These are phyloP conservation scores for Fraxinus ornus DNA, from an alignment of 305 asterid species.

Conservation along the genomic window DNA sequence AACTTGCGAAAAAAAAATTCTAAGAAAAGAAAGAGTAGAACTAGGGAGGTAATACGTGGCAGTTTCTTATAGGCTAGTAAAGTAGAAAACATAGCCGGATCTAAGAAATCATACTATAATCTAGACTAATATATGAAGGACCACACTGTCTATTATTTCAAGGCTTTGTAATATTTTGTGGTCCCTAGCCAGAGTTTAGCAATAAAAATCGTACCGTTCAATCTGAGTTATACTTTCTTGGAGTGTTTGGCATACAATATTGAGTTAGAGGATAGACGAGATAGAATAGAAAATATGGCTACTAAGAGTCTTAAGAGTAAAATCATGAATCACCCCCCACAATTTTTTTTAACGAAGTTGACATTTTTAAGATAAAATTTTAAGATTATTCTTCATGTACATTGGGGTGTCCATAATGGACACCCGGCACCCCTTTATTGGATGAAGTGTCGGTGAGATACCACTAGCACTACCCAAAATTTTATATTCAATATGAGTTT, in stretches of 20 bases:
- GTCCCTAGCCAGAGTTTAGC: neutral
- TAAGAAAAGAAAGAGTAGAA: conserved; percentile 5
- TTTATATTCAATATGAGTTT: too few species aligned
- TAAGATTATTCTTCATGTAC: too few species aligned
- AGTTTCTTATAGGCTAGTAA: neutral
- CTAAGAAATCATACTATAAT: conserved; percentile 21
- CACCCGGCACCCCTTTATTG: too few species aligned
- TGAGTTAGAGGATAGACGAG: neutral
- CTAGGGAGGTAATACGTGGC: conserved; percentile 26
- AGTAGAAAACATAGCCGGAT: conserved; percentile 24
- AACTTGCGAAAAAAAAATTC: neutral
- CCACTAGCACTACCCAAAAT: too few species aligned
- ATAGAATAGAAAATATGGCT: neutral
- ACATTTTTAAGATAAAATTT: too few species aligned
- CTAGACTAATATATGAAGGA: neutral
- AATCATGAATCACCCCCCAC: too few species aligned
- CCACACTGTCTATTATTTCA: neutral
- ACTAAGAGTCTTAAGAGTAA: too few species aligned
- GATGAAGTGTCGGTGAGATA: too few species aligned
- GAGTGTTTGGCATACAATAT: neutral
- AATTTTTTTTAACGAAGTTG: too few species aligned
- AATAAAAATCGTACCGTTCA: neutral
- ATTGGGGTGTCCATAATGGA: too few species aligned
- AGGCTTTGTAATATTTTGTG: neutral
- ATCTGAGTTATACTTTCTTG: neutral